Conservation (phyloP, 352 stramenopile genomes). For the Peronospora destructor region DNA sequence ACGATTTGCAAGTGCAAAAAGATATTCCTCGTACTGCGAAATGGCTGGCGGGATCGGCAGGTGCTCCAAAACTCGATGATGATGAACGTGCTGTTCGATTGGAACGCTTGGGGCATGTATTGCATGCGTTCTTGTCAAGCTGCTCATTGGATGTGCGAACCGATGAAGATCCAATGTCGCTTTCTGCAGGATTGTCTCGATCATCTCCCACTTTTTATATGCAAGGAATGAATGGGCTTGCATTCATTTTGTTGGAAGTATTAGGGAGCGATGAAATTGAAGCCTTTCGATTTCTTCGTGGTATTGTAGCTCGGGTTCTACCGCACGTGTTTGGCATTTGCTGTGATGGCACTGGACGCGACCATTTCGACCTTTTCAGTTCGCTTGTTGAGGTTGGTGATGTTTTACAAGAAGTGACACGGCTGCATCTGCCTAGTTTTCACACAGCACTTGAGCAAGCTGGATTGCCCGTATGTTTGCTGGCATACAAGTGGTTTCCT, state of each 20-base stretch:
- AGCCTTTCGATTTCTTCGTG: constrained; percentile 56
- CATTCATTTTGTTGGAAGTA: constrained; percentile 67
- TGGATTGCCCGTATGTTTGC: constrained; percentile 61
- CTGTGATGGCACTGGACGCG: constrained; percentile 27
- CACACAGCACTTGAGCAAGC: constrained; percentile 43
- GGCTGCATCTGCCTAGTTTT: constrained; percentile 59
- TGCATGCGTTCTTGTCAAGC: constrained; percentile 65
- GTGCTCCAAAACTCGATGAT: constrained; percentile 43
- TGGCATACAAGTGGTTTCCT: constrained; percentile 87
- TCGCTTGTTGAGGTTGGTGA: constrained; percentile 66
- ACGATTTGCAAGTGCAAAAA: constrained; percentile 68
- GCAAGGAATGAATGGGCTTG: constrained; percentile 82
- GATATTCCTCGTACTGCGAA: constrained; percentile 74
- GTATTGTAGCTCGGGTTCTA: constrained; percentile 55
- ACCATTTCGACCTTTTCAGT: constrained; percentile 68
- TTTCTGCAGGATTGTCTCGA: constrained; percentile 14
- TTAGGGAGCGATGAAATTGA: constrained; percentile 45
- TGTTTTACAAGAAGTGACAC: constrained; percentile 67
- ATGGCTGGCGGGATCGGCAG: constrained; percentile 56
- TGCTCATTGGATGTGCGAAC: constrained; percentile 46
- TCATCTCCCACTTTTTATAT: constrained; percentile 60
- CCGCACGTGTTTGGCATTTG: constrained; percentile 74
- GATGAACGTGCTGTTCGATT: constrained; percentile 30
- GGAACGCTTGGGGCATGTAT: constrained; percentile 34
- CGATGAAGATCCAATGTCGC: constrained; percentile 25